Evolutionary conservation across 257 asterid species (phyloP).

Genomic region (Scutellaria baicalensis): DNA sequence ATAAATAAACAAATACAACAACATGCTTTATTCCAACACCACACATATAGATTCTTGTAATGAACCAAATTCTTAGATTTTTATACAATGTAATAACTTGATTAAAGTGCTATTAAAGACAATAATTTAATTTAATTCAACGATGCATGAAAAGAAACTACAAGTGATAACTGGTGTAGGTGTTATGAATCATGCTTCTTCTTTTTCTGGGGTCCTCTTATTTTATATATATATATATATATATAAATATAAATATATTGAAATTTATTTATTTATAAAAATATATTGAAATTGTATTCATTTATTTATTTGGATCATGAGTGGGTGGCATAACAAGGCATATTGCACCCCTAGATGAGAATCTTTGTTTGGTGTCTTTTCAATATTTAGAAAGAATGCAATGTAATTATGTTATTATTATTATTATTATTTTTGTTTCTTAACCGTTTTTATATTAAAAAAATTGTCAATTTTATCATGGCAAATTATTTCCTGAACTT

Average conservation of each 20-base stretch:
- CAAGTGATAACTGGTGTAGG: not conserved
- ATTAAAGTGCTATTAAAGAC: not conserved
- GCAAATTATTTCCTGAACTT: too few relatives aligned
- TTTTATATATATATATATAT: too few relatives aligned
- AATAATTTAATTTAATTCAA: not conserved
- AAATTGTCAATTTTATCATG: too few relatives aligned
- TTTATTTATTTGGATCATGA: not conserved
- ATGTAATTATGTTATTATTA: not conserved
- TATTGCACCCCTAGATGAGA: not conserved
- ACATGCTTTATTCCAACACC: not conserved
- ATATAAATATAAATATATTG: too few relatives aligned
- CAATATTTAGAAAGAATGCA: not conserved
- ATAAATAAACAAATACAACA: not conserved
- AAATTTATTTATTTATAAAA: too few relatives aligned
- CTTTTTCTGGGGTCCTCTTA: not conserved
- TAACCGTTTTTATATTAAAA: too few relatives aligned
- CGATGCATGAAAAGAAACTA: not conserved
- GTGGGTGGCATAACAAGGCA: not conserved
- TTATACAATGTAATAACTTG: not conserved
- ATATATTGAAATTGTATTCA: too few relatives aligned
- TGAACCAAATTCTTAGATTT: not conserved
- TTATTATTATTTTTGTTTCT: not conserved
- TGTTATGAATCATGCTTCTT: slow-evolving; percentile 4
- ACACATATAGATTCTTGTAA: not conserved
- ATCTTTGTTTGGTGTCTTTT: not conserved